Evolutionary conservation across 768 basidiomycete genomes (phyloP).

Genomic region (Psilocybe azurescens): DNA sequence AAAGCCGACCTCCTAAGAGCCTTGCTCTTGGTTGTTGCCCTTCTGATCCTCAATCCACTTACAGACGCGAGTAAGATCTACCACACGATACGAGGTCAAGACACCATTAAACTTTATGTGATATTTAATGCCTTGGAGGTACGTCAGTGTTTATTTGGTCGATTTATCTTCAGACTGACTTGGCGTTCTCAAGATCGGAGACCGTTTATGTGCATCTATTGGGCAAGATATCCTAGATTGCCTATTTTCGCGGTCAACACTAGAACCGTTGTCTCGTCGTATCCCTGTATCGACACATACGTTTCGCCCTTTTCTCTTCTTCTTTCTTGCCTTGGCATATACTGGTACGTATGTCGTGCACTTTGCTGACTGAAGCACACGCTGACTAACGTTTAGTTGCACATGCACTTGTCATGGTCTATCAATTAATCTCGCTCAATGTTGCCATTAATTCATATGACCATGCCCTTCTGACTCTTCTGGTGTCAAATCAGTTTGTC

Average conservation of each 20-base stretch:
- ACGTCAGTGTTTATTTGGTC: conserved; percentile 27
- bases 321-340: conserved; percentile 81
- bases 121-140: conserved; percentile 99
- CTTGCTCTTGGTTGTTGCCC: conserved; percentile 74
- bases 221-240: conserved; percentile 98
- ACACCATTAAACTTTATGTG: conserved; percentile 98
- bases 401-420: conserved; percentile 94
- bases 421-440: conserved; percentile 92
- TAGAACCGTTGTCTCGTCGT: conserved; percentile 72
- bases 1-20: conserved; percentile 92
- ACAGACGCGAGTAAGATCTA: conserved; percentile 99
- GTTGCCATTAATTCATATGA: conserved; percentile 99
- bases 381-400: conserved; percentile 55
- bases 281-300: conserved; percentile 65
- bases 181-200: conserved; percentile 73
- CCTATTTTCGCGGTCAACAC: conserved; percentile 90
- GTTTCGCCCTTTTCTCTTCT: conserved; percentile 84
- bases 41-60: conserved; percentile 75
- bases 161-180: conserved; percentile 6
- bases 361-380: neutral
- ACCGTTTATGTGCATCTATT: conserved; percentile 92
- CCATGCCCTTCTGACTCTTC: conserved; percentile 89
- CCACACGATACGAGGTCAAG: conserved; percentile 96
- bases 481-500: conserved; percentile 98
- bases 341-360: conserved; percentile 59